phyloP scores from a whole-genome alignment of 768 basidiomycete species.

The Phaffia tasmanica region DNA sequence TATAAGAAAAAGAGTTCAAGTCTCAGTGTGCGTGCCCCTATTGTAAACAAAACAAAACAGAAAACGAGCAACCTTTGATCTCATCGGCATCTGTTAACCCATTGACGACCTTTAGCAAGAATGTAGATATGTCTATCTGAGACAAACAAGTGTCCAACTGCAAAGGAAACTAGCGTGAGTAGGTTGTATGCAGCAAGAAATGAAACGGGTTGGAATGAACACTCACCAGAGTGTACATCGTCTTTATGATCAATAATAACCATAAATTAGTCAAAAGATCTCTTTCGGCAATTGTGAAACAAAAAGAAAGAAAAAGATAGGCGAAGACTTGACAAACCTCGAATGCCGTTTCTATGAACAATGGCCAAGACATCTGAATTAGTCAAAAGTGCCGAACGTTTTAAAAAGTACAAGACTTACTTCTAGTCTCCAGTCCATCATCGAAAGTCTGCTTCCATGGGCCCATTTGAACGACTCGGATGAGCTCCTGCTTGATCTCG shows the following conservation, averaged over 20 bases:
- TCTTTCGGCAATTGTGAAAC: neutral
- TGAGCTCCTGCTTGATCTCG: conserved; percentile 49
- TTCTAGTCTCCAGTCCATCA: conserved; percentile 88
- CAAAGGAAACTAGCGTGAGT: neutral
- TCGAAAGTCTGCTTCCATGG: conserved; percentile 96
- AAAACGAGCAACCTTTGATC: conserved; percentile 50
- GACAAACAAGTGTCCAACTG: conserved; percentile 84
- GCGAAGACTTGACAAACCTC: conserved; percentile 41
- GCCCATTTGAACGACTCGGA: conserved; percentile 77
- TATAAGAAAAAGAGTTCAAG: neutral
- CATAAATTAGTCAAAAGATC: neutral
- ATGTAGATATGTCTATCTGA: conserved; percentile 75
- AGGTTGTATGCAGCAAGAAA: too few relatives aligned
- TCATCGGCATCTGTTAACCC: conserved; percentile 87
- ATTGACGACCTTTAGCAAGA: conserved; percentile 65
- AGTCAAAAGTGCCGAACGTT: neutral
- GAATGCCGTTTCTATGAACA: conserved; percentile 55
- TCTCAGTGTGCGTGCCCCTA: neutral
- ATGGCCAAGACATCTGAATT: neutral
- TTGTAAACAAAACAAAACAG: too few relatives aligned
- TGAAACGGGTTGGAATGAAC: neutral
- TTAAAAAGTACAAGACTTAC: conserved; percentile 35
- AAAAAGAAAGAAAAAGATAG: too few relatives aligned
- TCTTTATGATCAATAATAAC: neutral
- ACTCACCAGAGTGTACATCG: conserved; percentile 60